Evolutionary conservation across 1,284 basidiomycete species (phyloP).

Genomic region (Cryptococcus hybrid): DNA sequence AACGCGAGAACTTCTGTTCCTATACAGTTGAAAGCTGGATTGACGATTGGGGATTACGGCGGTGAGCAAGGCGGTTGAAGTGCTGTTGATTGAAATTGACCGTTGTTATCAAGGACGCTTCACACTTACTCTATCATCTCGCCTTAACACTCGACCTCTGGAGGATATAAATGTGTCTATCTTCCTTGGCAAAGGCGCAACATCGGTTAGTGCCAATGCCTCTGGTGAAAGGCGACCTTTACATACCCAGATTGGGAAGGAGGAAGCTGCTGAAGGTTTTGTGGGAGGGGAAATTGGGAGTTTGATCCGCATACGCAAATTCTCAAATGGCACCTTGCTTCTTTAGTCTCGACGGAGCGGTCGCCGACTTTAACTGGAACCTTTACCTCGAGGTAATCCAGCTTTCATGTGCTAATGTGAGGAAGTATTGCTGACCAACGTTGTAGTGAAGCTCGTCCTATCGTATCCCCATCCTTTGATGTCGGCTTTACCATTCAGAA

Average conservation of each 20-base stretch:
- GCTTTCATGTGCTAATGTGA: neutral
- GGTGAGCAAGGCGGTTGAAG: slow-evolving; percentile 52
- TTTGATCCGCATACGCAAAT: slow-evolving; percentile 70
- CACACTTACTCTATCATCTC: slow-evolving; percentile 67
- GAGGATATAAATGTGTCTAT: slow-evolving; percentile 70
- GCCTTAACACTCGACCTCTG: slow-evolving; percentile 62
- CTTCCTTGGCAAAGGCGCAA: slow-evolving; percentile 68
- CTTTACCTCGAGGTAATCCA: slow-evolving; percentile 59
- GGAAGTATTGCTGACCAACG: neutral
- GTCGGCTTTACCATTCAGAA: slow-evolving; percentile 69
- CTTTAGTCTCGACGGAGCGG: slow-evolving; percentile 65
- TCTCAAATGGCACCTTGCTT: slow-evolving; percentile 72
- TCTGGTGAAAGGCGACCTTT: slow-evolving; percentile 40
- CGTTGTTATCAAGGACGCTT: slow-evolving; percentile 61
- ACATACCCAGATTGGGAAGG: slow-evolving; percentile 55
- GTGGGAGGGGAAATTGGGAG: slow-evolving; percentile 67
- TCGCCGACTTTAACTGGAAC: slow-evolving; percentile 71
- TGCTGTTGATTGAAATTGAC: neutral
- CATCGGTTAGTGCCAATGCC: slow-evolving; percentile 51
- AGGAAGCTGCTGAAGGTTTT: slow-evolving; percentile 29
- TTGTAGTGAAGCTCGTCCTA: slow-evolving; percentile 42
- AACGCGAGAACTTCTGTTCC: slow-evolving; percentile 59
- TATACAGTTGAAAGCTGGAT: slow-evolving; percentile 60
- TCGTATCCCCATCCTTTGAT: slow-evolving; percentile 67
- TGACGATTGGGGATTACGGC: slow-evolving; percentile 62